These are phyloP conservation scores for Talaromyces stipitatus DNA, from an alignment of 495 filamentous ascomycete genomes.

Conservation along the genomic window DNA sequence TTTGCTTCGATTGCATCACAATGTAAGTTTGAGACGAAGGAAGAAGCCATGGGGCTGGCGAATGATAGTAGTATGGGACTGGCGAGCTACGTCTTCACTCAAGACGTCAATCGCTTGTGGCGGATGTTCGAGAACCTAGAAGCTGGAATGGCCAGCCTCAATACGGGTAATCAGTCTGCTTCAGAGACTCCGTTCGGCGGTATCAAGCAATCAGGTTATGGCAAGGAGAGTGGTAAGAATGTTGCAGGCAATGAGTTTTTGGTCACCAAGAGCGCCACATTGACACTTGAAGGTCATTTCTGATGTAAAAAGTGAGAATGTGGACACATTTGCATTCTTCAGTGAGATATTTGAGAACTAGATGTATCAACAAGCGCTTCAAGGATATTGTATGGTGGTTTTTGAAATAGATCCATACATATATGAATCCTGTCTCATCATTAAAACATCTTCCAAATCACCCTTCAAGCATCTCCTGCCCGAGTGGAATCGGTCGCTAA, in stretches of 20 bases:
- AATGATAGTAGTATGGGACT: conserved; percentile 65
- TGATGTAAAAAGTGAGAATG: too few relatives aligned
- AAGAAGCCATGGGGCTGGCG: conserved; percentile 53
- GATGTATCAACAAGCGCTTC: too few relatives aligned
- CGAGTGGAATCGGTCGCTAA: too few relatives aligned
- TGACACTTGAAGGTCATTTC: conserved; percentile 19
- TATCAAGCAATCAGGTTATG: conserved; percentile 56
- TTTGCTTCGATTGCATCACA: conserved; percentile 63
- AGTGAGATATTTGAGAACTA: too few relatives aligned
- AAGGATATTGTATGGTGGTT: too few relatives aligned
- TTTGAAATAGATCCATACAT: too few relatives aligned
- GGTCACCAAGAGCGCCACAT: conserved; percentile 52
- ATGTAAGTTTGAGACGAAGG: conserved; percentile 62
- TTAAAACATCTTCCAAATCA: too few relatives aligned
- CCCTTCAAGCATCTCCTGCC: too few relatives aligned
- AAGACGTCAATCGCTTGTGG: conserved; percentile 65
- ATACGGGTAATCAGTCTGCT: neutral
- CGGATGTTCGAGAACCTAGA: conserved; percentile 65
- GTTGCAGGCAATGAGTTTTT: conserved; percentile 53
- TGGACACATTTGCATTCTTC: too few relatives aligned
- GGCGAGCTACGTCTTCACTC: conserved; percentile 65
- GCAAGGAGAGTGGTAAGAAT: conserved; percentile 58
- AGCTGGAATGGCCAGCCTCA: conserved; percentile 64
- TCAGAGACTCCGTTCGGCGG: conserved; percentile 39
- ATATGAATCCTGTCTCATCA: too few relatives aligned